A percentile compares a stretch with the other conserved stretches of the same genome.
Evolutionary conservation across 192 early-diverging fungal species (phyloP).

Genomic region (Podila epicladia): DNA sequence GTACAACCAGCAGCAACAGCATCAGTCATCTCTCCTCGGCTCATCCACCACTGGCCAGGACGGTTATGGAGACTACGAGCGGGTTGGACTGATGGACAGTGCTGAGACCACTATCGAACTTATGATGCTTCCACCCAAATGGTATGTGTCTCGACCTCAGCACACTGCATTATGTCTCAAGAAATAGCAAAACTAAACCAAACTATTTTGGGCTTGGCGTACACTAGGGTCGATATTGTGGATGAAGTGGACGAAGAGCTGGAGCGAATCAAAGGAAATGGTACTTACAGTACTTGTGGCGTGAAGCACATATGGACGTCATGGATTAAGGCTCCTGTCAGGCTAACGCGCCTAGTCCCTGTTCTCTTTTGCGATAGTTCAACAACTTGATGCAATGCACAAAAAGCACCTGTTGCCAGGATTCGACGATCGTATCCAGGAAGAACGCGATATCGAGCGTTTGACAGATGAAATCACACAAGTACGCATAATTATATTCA

Average conservation of each 20-base stretch:
- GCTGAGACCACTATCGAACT: constrained; percentile 90
- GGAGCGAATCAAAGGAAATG: constrained; percentile 71
- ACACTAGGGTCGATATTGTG: constrained; percentile 86
- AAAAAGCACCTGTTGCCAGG: constrained; percentile 91
- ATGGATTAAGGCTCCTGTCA: too few species aligned
- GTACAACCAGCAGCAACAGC: constrained; percentile 54
- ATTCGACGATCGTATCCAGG: constrained; percentile 87
- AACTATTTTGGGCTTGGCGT: background rate
- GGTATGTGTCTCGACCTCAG: constrained; percentile 56
- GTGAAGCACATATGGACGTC: too few species aligned
- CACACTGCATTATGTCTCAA: background rate
- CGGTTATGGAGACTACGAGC: constrained; percentile 51
- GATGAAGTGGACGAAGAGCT: constrained; percentile 84
- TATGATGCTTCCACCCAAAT: constrained; percentile 89
- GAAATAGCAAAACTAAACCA: background rate
- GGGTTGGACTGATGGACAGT: constrained; percentile 69
- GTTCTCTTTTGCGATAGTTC: constrained; percentile 52
- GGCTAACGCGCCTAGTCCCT: too few species aligned
- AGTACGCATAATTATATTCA: constrained; percentile 50
- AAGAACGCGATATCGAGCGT: constrained; percentile 84
- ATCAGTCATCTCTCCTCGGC: constrained; percentile 55
- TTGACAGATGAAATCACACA: constrained; percentile 87
- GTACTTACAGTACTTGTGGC: constrained; percentile 38
- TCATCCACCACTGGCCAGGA: constrained; percentile 7
- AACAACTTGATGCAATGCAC: constrained; percentile 82